phyloP scores from a whole-genome alignment of 306 rosid genomes.

The Trifolium repens region DNA sequence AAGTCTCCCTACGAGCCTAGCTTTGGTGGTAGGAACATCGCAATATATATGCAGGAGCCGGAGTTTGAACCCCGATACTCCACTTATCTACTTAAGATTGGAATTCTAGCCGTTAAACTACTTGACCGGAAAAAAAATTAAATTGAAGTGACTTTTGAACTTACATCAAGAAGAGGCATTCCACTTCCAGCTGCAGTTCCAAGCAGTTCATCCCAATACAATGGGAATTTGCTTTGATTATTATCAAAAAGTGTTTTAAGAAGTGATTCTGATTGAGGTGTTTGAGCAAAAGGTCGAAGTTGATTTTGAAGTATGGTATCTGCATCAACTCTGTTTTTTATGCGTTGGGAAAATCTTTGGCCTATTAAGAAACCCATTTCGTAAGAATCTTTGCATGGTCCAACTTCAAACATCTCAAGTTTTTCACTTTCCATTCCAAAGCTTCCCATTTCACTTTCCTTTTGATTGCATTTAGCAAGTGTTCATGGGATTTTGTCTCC shows the following conservation, averaged over 20 bases:
- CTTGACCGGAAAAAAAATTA: no score
- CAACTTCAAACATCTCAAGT: slow-evolving; percentile 60
- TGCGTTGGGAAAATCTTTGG: slow-evolving; percentile 58
- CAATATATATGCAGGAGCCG: no score
- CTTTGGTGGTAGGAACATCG: no score
- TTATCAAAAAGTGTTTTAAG: slow-evolving; percentile 55
- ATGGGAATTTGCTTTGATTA: slow-evolving; percentile 60
- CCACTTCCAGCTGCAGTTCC: slow-evolving; percentile 79
- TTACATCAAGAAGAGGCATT: slow-evolving; percentile 75
- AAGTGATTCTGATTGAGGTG: slow-evolving; percentile 58
- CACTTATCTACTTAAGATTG: no score
- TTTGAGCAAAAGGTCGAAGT: slow-evolving; percentile 69
- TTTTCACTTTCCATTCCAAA: slow-evolving; percentile 30
- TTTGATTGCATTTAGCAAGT: not conserved
- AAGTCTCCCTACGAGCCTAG: no score
- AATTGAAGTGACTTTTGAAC: not conserved
- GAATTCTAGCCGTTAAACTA: no score
- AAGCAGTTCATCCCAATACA: slow-evolving; percentile 71
- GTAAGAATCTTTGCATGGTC: slow-evolving; percentile 52
- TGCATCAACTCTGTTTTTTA: slow-evolving; percentile 54
- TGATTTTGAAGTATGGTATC: slow-evolving; percentile 71
- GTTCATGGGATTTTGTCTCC: no score
- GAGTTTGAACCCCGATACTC: no score
- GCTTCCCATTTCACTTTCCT: slow-evolving; percentile 13
- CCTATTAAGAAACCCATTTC: slow-evolving; percentile 73